Evolutionary conservation across 1,139 yeast species (phyloP), one percentile per base, ranked within the genome.

Genomic region (Kodamaea sp.): DNA sequence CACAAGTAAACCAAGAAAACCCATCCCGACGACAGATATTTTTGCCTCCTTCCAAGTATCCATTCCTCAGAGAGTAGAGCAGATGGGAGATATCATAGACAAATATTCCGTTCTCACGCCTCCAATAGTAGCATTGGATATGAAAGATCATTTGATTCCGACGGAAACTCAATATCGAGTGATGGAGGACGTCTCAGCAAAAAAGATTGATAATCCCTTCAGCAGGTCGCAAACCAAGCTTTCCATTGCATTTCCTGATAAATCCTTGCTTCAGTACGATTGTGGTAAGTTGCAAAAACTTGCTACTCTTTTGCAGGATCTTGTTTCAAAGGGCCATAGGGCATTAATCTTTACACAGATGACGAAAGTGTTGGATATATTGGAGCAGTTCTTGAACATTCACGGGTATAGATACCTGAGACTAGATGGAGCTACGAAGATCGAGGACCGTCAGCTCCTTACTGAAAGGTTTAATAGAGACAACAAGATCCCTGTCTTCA

Each of bases 281-380:
- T 94, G 98, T 67, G 99, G 99, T 39, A 94, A 94, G 57, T 69
- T 94, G 24, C 99, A 94, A 53, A 83, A 81, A 48, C 64, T 94
- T 34, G 94, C 97, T 0, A 58, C 64, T 4, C 65, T 94, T 34
- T 61, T 94, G 38, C 88, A 85, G 41, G 83, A 86, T 19, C 68
- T 94, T 44, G 83, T 85, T 35, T 80, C 87, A 22, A 79, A 79
- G 32, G 97, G 97, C 0, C 98, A 94, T 54, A 71, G 98, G 38
- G 97, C 95, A 1, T 73, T 94, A 46, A 92, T 94, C 39, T 94
- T 94, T 65, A 94, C 99, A 0, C 99, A 94, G 59, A 94, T 94
- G 99, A 92, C 98, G 2, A 85, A 87, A 53, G 97, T 94, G 12
- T 70, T 94, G 57, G 98, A 94, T 63, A 81, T 94, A 31, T 63